Conservation (phyloP, 768 basidiomycete species). For the Boletus edulis region DNA sequence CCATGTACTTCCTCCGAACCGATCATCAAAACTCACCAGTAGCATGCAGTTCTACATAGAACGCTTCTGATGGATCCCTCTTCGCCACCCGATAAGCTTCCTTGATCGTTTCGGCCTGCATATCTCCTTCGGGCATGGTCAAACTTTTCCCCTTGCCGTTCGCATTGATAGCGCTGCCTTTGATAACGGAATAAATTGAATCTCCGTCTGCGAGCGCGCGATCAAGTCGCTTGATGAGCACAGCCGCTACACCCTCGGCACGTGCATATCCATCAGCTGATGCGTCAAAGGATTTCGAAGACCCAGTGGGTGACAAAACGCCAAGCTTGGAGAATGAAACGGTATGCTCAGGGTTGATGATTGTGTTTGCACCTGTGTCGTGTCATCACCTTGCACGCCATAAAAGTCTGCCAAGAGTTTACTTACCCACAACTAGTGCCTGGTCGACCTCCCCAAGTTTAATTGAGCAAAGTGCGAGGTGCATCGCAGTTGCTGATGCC, state of each 20-base stretch:
- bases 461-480: conserved; percentile 46
- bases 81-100: conserved; percentile 30
- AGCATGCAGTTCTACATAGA: conserved; percentile 50
- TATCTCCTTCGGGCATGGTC: conserved; percentile 35
- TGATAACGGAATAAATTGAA: conserved; percentile 29
- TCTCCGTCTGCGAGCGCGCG: conserved; percentile 31
- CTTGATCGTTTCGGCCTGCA: conserved; percentile 33
- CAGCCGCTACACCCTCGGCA: conserved; percentile 29
- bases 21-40: conserved; percentile 33
- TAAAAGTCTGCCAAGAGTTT: background rate
- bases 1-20: background rate
- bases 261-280: conserved; percentile 33
- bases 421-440: conserved; percentile 39
- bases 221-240: conserved; percentile 35
- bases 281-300: conserved; percentile 32
- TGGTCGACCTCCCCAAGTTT: conserved; percentile 44
- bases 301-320: conserved; percentile 35
- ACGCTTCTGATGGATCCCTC: conserved; percentile 38
- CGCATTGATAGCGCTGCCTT: conserved; percentile 33
- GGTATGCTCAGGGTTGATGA: conserved; percentile 27
- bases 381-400: background rate
- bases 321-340: conserved; percentile 29
- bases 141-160: conserved; percentile 34
- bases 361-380: conserved; percentile 25
- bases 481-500: conserved; percentile 44